Evolutionary conservation across 2,329 filamentous ascomycete species (phyloP), one percentile per base, ranked within the genome.

Genomic region (Myriosclerotinia scirpicola): DNA sequence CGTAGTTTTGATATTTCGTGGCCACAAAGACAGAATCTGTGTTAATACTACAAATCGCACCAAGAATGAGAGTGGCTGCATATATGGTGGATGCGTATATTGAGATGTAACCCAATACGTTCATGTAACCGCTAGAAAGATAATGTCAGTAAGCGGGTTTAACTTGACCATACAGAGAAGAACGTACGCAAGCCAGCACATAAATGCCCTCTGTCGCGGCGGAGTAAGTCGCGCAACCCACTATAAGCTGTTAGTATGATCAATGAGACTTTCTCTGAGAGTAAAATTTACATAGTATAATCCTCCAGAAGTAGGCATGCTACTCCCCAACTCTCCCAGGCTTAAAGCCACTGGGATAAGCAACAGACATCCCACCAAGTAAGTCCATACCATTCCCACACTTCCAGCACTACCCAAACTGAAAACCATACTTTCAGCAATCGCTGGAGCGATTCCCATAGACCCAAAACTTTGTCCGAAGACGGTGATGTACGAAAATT

Each of bases 81-180:
- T 76, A 76, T 38, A 76, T 76, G 1, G 75, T 76, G 0, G 75
- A 76, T 8, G 75, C 72, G 42, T 75, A 76, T 46, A 76, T 76
- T 1, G 74, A 75, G 1, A 76, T 73, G 40, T 76, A 76, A 30
- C 75, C 75, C 6, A 76, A 59, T 14, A 75, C 74, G 38, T 76
- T 76, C 75, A 76, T 76, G 53, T 76, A 76, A 17, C 74, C 74
- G 17, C 74, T 75, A 54, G 22, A 60, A 36, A 6, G 20, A 53
- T 26, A 30, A 48, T 30, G 26, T 71, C 42, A 69, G 66, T 58
- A 12, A 11, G 61, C 36, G 52, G 22, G 14, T 34, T 52, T 12
- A 17, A 65, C n/a, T 40, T 26, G 20, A 30, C 6, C 1, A 22
- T 14, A 34, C 30, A 14, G 34, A 26, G 38, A 55, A n/a, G n/a